These are phyloP conservation scores for Dendrothele bispora DNA, from an alignment of 768 basidiomycete species.

Conservation along the genomic window DNA sequence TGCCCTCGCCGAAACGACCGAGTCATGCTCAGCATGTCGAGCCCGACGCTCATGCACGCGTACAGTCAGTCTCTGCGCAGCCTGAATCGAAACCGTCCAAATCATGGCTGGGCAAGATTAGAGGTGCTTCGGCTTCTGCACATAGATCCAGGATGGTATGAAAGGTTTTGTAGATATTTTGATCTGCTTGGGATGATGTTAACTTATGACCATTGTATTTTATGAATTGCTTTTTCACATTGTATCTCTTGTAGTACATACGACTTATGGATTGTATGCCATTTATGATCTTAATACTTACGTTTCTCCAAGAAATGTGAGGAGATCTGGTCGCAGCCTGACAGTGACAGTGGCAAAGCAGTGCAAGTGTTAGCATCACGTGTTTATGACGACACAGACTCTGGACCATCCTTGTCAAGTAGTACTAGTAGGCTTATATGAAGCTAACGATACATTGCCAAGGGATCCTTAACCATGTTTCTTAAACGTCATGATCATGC, in stretches of 20 bases:
- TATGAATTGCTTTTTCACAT: neutral
- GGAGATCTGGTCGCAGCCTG: no score
- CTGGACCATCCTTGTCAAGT: neutral
- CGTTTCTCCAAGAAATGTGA: no score
- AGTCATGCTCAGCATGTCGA: no score
- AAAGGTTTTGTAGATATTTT: slow-evolving; percentile 9
- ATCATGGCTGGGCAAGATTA: slow-evolving; percentile 70
- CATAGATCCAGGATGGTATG: slow-evolving; percentile 17
- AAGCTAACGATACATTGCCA: neutral
- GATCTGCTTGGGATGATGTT: slow-evolving; percentile 7
- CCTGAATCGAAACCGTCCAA: slow-evolving; percentile 45
- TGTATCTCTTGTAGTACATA: no score
- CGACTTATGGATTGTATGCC: no score
- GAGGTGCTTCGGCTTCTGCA: slow-evolving; percentile 40
- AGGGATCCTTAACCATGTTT: slow-evolving; percentile 45
- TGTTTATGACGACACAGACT: neutral
- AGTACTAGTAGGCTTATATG: neutral
- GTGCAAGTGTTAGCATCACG: no score
- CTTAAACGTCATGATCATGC: slow-evolving; percentile 32
- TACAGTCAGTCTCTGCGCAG: slow-evolving; percentile 9
- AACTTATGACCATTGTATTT: neutral
- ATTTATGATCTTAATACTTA: no score
- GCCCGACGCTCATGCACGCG: no score
- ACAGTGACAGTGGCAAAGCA: no score
- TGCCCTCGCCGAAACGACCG: slow-evolving; percentile 52